Conservation (phyloP, 2,329 filamentous ascomycete genomes). For the Aotearoamyces nothofagi region DNA sequence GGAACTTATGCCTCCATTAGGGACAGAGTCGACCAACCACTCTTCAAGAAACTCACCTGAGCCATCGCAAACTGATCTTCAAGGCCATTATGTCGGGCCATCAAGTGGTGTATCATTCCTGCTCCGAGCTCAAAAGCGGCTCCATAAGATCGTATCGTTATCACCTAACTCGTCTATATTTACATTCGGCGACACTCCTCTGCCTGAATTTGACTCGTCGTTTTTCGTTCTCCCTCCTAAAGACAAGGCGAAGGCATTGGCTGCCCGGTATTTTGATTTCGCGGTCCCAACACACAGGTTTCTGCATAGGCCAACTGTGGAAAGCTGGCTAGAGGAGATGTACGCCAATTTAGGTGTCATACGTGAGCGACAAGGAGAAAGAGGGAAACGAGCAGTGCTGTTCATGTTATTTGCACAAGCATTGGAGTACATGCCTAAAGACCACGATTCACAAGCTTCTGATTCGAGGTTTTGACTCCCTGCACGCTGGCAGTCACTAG, state of each 20-base stretch:
- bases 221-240: slow-evolving; percentile 25
- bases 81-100: slow-evolving; percentile 31
- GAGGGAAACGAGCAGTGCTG: slow-evolving; percentile 23
- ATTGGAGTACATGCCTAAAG: slow-evolving; percentile 21
- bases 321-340: slow-evolving; percentile 27
- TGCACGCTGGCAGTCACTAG: background rate
- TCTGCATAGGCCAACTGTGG: slow-evolving; percentile 26
- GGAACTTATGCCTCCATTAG: no score
- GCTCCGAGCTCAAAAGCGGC: slow-evolving; percentile 30
- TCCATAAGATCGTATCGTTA: slow-evolving; percentile 24
- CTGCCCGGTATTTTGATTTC: slow-evolving; percentile 26
- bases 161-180: slow-evolving; percentile 29
- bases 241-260: slow-evolving; percentile 14
- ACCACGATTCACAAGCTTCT: slow-evolving; percentile 8
- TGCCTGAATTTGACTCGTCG: slow-evolving; percentile 27
- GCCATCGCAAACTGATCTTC: slow-evolving; percentile 26
- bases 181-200: slow-evolving; percentile 31
- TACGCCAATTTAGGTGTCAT: slow-evolving; percentile 28
- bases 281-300: slow-evolving; percentile 27
- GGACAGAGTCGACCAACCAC: no score
- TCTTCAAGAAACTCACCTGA: slow-evolving; percentile 27
- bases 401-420: slow-evolving; percentile 36
- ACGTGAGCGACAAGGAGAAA: slow-evolving; percentile 23
- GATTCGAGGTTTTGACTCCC: slow-evolving; percentile 10
- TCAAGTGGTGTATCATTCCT: slow-evolving; percentile 32